Percentiles rank a stretch among this genome's conserved stretches.
These are phyloP conservation scores for Pythium apleroticum DNA, from an alignment of 352 stramenopile species.

Conservation along the genomic window DNA sequence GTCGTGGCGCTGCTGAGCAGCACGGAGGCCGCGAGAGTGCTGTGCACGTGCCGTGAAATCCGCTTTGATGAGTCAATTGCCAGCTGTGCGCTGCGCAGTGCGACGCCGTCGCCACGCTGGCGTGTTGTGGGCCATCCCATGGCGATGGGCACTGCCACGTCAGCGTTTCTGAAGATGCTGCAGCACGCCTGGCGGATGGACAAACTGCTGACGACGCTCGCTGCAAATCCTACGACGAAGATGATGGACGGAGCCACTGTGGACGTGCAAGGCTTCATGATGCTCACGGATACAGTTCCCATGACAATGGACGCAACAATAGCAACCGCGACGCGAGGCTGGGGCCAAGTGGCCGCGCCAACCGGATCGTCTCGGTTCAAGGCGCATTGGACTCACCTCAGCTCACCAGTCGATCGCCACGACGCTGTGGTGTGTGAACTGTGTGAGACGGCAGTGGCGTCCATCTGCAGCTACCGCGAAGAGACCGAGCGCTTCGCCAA, in stretches of 20 bases:
- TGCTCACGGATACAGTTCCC: neutral
- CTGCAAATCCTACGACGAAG: neutral
- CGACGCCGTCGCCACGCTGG: neutral
- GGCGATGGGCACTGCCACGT: neutral
- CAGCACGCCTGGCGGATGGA: constrained; percentile 6
- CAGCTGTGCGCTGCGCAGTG: constrained; percentile 9
- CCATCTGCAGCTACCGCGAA: constrained; percentile 23
- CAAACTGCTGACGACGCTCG: neutral
- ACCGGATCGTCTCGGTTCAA: neutral
- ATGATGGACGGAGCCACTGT: neutral
- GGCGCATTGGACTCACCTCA: constrained; percentile 1
- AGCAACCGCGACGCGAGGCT: neutral
- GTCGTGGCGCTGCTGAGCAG: constrained; percentile 4
- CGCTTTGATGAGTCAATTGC: neutral
- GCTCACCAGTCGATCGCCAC: neutral
- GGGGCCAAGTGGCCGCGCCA: too few relatives aligned
- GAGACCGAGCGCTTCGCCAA: constrained; percentile 20
- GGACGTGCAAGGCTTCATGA: neutral
- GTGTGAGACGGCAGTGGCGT: constrained; percentile 15
- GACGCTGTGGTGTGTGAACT: constrained; percentile 4
- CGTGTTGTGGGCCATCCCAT: neutral
- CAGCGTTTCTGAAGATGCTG: neutral
- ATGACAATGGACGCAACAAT: neutral
- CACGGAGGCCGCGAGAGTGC: neutral
- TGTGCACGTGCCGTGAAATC: neutral